Base-by-base conservation (phyloP, 2,329 filamentous ascomycete species). In the Pezicula radicicola region DNA sequence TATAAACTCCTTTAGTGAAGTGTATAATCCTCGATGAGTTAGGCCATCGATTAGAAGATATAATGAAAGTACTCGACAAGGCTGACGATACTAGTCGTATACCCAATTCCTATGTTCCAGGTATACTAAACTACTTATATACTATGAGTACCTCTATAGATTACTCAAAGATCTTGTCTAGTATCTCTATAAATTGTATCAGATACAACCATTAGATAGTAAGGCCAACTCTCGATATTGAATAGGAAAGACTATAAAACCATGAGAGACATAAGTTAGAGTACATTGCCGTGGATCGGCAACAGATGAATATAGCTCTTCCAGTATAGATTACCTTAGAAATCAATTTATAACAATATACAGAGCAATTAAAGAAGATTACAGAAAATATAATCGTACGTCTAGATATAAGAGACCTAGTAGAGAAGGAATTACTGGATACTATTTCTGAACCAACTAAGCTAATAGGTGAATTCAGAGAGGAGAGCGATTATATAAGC, bases 401-500 rank as follows among this genome's bases (percentile, higher is more conserved):
- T 40, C 48, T 52, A 25, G 43, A 53, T 35, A 41, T 52, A 45
- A 52, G 48, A 55, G 51, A 56, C 1, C 13, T 58, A 2, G 42
- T 40, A 12, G 40, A 54, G 40, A 51, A 43, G 28, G 54, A 53
- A 49, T 13, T 58, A 28, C 49, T 40, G 42, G 46, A 51, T 21
- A 25, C 43, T 48, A 6, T 56, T 39, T 58, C 52, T 36, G 37
- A 58, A 46, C 54, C 49, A 30, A 18, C 16, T 13, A 46, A 58
- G 50, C 50, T 58, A 7, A 56, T 33, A n/a, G 49, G 54, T 18
- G 54, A 58, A 37, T 58, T 58, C 21, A 56, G 46, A 42, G 46
- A 58, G 35, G 51, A 55, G 36, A 56, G 42, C 39, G 52, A 58
- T 30, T 58, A 49, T 42, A 37, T 39, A 10, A 45, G 18, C 21